phyloP scores from a whole-genome alignment of 1,139 yeast genomes.

The Entelexis paramagnoliae region DNA sequence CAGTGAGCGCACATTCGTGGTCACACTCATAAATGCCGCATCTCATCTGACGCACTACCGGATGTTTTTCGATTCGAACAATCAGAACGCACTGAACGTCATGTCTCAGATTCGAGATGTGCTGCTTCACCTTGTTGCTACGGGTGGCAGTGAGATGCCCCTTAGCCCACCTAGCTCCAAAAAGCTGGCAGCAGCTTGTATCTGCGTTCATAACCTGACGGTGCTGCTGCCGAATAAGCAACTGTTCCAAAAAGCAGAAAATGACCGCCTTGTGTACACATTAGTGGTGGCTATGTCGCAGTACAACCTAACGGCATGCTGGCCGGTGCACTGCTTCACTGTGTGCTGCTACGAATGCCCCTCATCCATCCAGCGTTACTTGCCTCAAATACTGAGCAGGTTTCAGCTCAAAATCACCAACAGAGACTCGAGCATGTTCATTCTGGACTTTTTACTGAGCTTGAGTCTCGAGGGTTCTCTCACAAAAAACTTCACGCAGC shows the following conservation, averaged over 20 bases:
- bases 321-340: slow-evolving; percentile 64
- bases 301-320: slow-evolving; percentile 71
- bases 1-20: slow-evolving; percentile 12
- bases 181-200: slow-evolving; percentile 29
- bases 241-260: slow-evolving; percentile 48
- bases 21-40: slow-evolving; percentile 17
- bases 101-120: slow-evolving; percentile 11
- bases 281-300: slow-evolving; percentile 56
- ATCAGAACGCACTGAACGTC: neutral
- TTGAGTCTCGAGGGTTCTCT: slow-evolving; percentile 57
- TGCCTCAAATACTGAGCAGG: slow-evolving; percentile 55
- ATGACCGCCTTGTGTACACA: slow-evolving; percentile 59
- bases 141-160: slow-evolving; percentile 13
- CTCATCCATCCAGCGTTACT: slow-evolving; percentile 54
- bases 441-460: slow-evolving; percentile 62
- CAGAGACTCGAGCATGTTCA: slow-evolving; percentile 59
- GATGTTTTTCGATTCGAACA: slow-evolving; percentile 5
- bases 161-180: neutral
- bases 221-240: slow-evolving; percentile 59
- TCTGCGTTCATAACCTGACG: slow-evolving; percentile 54
- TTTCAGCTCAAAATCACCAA: slow-evolving; percentile 67
- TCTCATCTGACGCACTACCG: slow-evolving; percentile 18
- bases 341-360: slow-evolving; percentile 78
- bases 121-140: slow-evolving; percentile 4
- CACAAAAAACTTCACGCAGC: slow-evolving; percentile 62